Evolutionary conservation across 805 yeast species (phyloP).

Genomic region (Hanseniaspora vineae): DNA sequence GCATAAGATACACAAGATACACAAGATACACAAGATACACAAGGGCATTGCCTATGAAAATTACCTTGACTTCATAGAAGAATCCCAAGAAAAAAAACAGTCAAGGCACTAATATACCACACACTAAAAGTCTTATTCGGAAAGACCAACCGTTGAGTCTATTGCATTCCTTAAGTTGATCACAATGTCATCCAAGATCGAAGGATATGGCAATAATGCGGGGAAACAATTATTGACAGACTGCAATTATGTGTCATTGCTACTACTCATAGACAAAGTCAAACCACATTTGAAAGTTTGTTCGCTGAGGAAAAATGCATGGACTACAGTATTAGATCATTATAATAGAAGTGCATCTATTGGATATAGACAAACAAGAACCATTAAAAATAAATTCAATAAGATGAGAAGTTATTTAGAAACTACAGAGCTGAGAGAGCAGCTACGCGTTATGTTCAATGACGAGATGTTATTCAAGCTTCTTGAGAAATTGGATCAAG

Average conservation of each 20-base stretch:
- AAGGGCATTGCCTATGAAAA: too few relatives aligned
- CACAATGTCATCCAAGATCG: too few relatives aligned
- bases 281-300: conserved; percentile 20
- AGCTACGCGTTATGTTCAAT: neutral
- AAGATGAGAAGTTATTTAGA: conserved; percentile 6
- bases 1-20: too few relatives aligned
- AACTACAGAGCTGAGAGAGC: neutral
- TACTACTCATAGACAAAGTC: conserved; percentile 7
- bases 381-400: conserved; percentile 18
- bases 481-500: neutral
- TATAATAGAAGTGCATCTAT: conserved; percentile 15
- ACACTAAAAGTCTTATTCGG: neutral
- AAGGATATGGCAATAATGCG: too few relatives aligned
- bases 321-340: conserved; percentile 15
- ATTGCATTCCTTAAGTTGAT: too few relatives aligned
- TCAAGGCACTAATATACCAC: neutral
- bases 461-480: neutral
- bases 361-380: conserved; percentile 18
- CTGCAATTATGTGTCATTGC: conserved; percentile 10
- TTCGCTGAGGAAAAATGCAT: conserved; percentile 15
- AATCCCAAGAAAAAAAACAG: neutral
- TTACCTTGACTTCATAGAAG: too few relatives aligned
- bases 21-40: too few relatives aligned
- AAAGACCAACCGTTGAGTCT: neutral
- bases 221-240: conserved; percentile 4